Evolutionary conservation across 768 basidiomycete genomes (phyloP).

Genomic region (Filobasidium floriforme): DNA sequence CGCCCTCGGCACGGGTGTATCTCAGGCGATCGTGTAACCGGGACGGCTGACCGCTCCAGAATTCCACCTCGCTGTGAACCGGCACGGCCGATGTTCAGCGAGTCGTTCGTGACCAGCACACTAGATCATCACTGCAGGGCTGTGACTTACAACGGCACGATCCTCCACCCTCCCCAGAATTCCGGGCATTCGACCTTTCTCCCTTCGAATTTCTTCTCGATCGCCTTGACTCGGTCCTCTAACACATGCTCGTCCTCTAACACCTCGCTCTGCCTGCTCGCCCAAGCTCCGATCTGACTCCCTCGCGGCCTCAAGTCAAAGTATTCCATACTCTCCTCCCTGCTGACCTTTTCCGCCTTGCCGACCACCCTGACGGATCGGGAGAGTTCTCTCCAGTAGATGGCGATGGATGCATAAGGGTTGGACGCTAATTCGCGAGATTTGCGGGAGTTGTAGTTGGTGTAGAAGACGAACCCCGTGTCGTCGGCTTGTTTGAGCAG

Average conservation of each 20-base stretch:
- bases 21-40: conserved; percentile 81
- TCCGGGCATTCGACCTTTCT: conserved; percentile 67
- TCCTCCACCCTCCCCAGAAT: conserved; percentile 94
- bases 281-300: conserved; percentile 85
- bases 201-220: conserved; percentile 56
- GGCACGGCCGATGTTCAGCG: conserved; percentile 9
- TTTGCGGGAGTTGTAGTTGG: conserved; percentile 92
- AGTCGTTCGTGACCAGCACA: neutral
- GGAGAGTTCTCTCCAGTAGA: conserved; percentile 85
- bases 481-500: conserved; percentile 82
- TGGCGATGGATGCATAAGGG: conserved; percentile 70
- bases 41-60: conserved; percentile 95
- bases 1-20: conserved; percentile 34
- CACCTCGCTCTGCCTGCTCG: conserved; percentile 82
- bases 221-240: conserved; percentile 54
- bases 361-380: conserved; percentile 78
- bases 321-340: conserved; percentile 71
- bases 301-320: conserved; percentile 73
- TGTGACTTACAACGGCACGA: conserved; percentile 70
- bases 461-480: conserved; percentile 86
- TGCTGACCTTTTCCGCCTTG: conserved; percentile 65
- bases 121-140: neutral
- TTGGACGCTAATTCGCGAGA: conserved; percentile 69
- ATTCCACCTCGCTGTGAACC: conserved; percentile 73
- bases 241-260: conserved; percentile 64